These are phyloP conservation scores for Diaporthe sp. DNA, from an alignment of 2,329 filamentous ascomycete species.

Conservation along the genomic window DNA sequence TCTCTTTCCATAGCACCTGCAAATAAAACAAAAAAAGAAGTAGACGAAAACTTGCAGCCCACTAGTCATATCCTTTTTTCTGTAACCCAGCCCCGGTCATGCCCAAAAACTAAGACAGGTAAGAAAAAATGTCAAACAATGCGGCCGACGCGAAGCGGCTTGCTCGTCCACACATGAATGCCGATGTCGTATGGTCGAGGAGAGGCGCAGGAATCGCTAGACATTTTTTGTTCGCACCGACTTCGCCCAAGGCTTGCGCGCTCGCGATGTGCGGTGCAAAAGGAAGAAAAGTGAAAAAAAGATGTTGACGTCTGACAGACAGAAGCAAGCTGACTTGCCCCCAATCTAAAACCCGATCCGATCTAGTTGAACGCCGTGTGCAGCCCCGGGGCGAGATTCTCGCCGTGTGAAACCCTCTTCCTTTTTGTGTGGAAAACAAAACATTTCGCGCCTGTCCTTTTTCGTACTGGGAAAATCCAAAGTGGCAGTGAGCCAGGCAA, in stretches of 20 bases:
- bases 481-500: conserved; percentile 48
- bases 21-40: conserved; percentile 31
- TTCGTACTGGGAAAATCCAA: conserved; percentile 42
- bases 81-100: conserved; percentile 39
- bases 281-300: background rate
- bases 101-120: conserved; percentile 33
- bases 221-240: conserved; percentile 29
- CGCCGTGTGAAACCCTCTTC: conserved; percentile 40
- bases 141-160: conserved; percentile 21
- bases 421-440: conserved; percentile 23
- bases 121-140: conserved; percentile 24
- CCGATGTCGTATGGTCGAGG: conserved; percentile 16
- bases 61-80: conserved; percentile 37
- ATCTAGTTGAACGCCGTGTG: conserved; percentile 52
- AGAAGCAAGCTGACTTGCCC: conserved; percentile 40
- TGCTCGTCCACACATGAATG: conserved; percentile 23
- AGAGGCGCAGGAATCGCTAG: conserved; percentile 23
- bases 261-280: conserved; percentile 18
- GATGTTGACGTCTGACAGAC: conserved; percentile 35
- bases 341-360: conserved; percentile 39
- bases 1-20: conserved; percentile 37
- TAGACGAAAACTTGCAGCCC: conserved; percentile 23
- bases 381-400: conserved; percentile 47
- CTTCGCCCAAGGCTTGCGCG: conserved; percentile 33
- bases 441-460: conserved; percentile 24